Conservation (phyloP, 169 alveolate genomes). For the Theileria equi region DNA sequence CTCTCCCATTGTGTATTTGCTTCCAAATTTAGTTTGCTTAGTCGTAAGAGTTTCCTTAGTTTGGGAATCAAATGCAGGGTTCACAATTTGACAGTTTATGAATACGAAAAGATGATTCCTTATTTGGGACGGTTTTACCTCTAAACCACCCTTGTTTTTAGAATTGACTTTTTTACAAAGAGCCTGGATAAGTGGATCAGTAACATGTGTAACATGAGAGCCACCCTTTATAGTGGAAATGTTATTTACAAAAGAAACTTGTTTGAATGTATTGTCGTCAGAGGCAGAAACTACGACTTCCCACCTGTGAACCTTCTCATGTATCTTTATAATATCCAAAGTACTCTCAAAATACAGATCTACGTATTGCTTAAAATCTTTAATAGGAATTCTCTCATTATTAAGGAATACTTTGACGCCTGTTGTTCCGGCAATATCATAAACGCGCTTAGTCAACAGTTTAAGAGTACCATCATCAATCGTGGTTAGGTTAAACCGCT, state of each 20-base stretch:
- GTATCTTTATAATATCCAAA: slow-evolving; percentile 67
- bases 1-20: slow-evolving; percentile 84
- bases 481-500: slow-evolving; percentile 85
- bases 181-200: slow-evolving; percentile 92
- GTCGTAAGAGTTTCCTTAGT: slow-evolving; percentile 96
- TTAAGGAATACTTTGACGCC: slow-evolving; percentile 92
- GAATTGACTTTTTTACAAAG: slow-evolving; percentile 87
- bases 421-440: slow-evolving; percentile 98
- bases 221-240: slow-evolving; percentile 99
- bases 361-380: slow-evolving; percentile 90
- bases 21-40: slow-evolving; percentile 87
- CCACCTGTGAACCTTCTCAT: slow-evolving; percentile 79
- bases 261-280: slow-evolving; percentile 91
- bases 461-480: slow-evolving; percentile 90
- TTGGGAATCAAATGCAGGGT: slow-evolving; percentile 99
- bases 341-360: slow-evolving; percentile 85
- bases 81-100: slow-evolving; percentile 94
- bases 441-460: slow-evolving; percentile 93
- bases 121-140: slow-evolving; percentile 89
- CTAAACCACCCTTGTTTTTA: slow-evolving; percentile 92
- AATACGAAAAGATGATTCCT: slow-evolving; percentile 93
- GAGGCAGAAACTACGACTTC: slow-evolving; percentile 80
- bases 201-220: slow-evolving; percentile 95
- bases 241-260: slow-evolving; percentile 97
- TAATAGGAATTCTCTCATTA: slow-evolving; percentile 86